A percentile compares a stretch with the other conserved stretches of the same genome.
phyloP scores from a whole-genome alignment of 305 asterid genomes.

The Fraxinus velutina region DNA sequence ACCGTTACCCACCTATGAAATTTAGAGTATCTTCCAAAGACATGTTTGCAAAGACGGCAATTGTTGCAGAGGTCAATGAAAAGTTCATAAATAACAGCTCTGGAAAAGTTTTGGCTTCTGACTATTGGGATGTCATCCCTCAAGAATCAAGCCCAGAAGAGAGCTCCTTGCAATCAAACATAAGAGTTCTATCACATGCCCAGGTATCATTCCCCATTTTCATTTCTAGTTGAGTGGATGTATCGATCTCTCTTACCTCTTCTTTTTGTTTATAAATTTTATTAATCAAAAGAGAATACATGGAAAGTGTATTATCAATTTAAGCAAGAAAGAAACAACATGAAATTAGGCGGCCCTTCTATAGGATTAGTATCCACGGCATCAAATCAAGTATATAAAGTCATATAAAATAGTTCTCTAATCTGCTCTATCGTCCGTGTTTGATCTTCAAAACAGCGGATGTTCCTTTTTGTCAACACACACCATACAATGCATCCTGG shows the following conservation, averaged over 20 bases:
- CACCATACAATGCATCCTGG: neutral
- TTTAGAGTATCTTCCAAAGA: conserved; percentile 77
- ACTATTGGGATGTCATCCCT: conserved; percentile 87
- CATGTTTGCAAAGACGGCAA: conserved; percentile 61
- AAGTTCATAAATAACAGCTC: conserved; percentile 22
- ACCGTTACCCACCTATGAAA: conserved; percentile 63
- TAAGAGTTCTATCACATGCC: conserved; percentile 61
- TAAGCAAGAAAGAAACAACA: neutral
- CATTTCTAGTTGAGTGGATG: conserved; percentile 15
- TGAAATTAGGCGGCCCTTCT: neutral
- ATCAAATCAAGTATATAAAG: neutral
- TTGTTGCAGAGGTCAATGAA: conserved; percentile 63
- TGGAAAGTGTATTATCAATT: too few species aligned
- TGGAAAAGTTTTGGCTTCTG: conserved; percentile 44
- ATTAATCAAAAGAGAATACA: too few species aligned
- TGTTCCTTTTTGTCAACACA: neutral
- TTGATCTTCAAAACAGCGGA: neutral
- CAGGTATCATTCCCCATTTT: conserved; percentile 51
- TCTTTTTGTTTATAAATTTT: neutral
- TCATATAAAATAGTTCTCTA: neutral
- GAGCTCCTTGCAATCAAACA: conserved; percentile 33
- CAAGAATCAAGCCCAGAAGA: conserved; percentile 47
- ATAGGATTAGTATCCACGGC: neutral
- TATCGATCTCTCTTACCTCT: conserved; percentile 17
- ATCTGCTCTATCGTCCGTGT: neutral